Base-by-base conservation (phyloP, 768 basidiomycete genomes). In the Calocera viscosa region DNA sequence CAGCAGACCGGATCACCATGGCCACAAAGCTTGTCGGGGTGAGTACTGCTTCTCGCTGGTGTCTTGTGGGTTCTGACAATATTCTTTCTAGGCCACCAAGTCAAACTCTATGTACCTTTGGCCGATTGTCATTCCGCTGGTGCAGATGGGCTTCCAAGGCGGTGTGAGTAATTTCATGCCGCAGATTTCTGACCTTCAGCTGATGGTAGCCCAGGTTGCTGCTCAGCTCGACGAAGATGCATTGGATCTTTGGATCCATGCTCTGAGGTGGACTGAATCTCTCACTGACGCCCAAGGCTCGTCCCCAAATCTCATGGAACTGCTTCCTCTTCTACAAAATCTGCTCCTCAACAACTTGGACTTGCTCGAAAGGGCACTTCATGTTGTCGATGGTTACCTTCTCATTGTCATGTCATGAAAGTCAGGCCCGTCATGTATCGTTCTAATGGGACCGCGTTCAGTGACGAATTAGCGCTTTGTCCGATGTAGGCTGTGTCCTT, bases 141-240 rank as follows among this genome's bases (percentile, higher is more conserved):
- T 92, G 34, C 82, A 79, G 68, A 85, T 88, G 71, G 83, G 87
- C 71, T 74, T 90, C 65, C 78, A 81, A 22, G 82, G 84, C 24
- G 80, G 77, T 16, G 87, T 86, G n/a, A n/a, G n/a, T n/a, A n/a
- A n/a, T n/a, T n/a, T n/a, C n/a, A n/a, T n/a, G n/a, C n/a, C n/a
- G n/a, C n/a, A n/a, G n/a, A n/a, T n/a, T n/a, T n/a, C n/a, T n/a
- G n/a, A n/a, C n/a, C n/a, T n/a, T n/a, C n/a, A n/a, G n/a, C n/a
- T n/a, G n/a, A n/a, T n/a, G n/a, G n/a, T n/a, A n/a, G 41, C 63
- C 7, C 68, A 91, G 90, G 80, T 80, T 33, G 80, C 81, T n/a
- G 76, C 82, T 38, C 81, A 88, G 69, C 80, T 95, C 26, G 91
- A 94, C 70, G 84, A 85, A 68, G 92, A 94, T 74, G 88, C 84